Conservation (phyloP, 495 filamentous ascomycete species). For the Chaetomidium leptoderma region DNA sequence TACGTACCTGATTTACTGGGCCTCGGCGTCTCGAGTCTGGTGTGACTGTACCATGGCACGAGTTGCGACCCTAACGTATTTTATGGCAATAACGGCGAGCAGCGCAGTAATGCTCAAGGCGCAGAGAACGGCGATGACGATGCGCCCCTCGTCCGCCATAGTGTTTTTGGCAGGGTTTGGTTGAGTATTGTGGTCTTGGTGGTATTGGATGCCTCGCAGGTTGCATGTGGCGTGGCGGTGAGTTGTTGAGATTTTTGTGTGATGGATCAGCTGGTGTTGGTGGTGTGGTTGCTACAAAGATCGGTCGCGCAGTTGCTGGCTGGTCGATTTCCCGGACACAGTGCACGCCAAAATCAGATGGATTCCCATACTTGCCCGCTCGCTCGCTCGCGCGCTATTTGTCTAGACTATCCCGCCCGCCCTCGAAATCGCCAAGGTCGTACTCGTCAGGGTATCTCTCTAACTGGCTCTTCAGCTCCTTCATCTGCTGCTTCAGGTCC, state of each 20-base stretch:
- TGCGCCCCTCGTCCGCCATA: slow-evolving; percentile 9
- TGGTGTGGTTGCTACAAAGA: too few relatives aligned
- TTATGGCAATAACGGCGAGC: slow-evolving; percentile 12
- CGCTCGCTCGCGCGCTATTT: slow-evolving; percentile 16
- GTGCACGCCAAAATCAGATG: background rate
- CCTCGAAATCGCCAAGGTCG: slow-evolving; percentile 73
- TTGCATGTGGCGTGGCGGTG: background rate
- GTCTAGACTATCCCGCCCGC: slow-evolving; percentile 62
- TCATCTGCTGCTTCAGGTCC: slow-evolving; percentile 74
- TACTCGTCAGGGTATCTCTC: slow-evolving; percentile 92
- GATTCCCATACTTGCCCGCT: background rate
- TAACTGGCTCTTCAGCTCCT: slow-evolving; percentile 67
- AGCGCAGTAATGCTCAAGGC: slow-evolving; percentile 6
- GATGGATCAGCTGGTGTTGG: too few relatives aligned
- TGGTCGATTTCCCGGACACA: background rate
- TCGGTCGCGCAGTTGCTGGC: too few relatives aligned
- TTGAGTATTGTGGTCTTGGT: background rate
- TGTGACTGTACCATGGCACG: background rate
- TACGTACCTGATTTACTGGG: background rate
- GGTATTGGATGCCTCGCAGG: background rate
- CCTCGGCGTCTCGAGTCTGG: background rate
- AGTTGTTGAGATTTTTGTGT: too few relatives aligned
- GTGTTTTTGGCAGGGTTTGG: background rate
- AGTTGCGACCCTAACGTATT: background rate
- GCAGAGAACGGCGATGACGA: slow-evolving; percentile 20